Evolutionary conservation across 75 land plant species (phyloP), one percentile per base, ranked within the genome.

Genomic region (Isoetes taiwanensis): DNA sequence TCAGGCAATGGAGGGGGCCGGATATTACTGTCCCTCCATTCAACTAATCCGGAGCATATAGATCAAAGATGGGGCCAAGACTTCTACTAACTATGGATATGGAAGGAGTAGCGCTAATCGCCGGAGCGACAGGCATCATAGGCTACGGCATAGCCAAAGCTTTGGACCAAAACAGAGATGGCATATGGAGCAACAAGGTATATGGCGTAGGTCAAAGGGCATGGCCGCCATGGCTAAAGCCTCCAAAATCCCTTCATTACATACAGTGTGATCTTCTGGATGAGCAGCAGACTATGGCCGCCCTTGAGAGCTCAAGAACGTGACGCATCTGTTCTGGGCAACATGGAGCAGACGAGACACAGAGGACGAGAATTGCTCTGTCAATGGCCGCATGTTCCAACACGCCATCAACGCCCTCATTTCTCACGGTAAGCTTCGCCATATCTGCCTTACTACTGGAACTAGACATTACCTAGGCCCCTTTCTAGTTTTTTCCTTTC

Each of bases 291-390:
- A 50, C 85, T 19, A 11, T 21, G 11, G 61, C 64, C 17, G 65
- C 78, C 2, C 52, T 57, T 0, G 61, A 80, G 70, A 55, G n/a
- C n/a, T n/a, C 71, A 20, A n/a, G n/a, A 82, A 87, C 46, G 74
- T 84, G 30, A 87, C 94, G 32, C 88, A 87, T 69, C 34, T 87
- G 58, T 87, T 84, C 68, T 81, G 72, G 54, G 84, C 76, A 11
- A 37, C 71, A 34, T 80, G 81, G 81, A 41, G 65, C 12, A 26
- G 32, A 14, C 50, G 58, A 10, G 46, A 40, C 31, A 62, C 73
- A 0, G 95, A 81, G 56, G 65, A 46, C 9, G 66, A 67, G 62
- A 74, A 67, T 57, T 56, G 64, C 57, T 50, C 37, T 10, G 65
- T 50, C 48, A 79, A 81, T 53, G 66, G 74, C 50, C 10, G 31